Evolutionary conservation across 2,329 filamentous ascomycete genomes (phyloP), one percentile per base, ranked within the genome.

Genomic region (Plenodomus tracheiphilus): DNA sequence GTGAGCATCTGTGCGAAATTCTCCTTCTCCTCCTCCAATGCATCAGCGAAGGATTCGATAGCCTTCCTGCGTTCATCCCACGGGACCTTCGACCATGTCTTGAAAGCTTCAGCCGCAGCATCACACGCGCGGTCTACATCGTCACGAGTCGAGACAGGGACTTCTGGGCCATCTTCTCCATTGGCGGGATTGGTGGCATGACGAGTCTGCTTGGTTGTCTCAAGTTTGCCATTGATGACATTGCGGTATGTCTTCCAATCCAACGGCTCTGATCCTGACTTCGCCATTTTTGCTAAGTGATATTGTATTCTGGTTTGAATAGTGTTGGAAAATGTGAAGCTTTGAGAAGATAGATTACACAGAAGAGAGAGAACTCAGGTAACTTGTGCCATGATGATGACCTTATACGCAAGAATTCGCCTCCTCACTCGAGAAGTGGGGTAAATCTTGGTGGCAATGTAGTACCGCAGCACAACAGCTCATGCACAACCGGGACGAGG

Each of bases 181-280:
- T 74, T 81, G 3, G 79, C 74, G 0, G 79, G 79, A 59, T 81
- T 79, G 51, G 79, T 68, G 34, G 72, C 67, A 53, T 75, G 72
- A 22, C 75, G 72, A 15, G 74, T 79, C 40, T 69, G 52, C 3
- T 59, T 43, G 0, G 76, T 77, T 10, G 68, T 59, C n/a, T 65
- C 66, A 37, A 75, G 58, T 56, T 77, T 65, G 34, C 77, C 77
- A 51, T 79, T 72, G 50, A 81, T 79, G 46, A 77, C 66, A 64
- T 80, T 81, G 22, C 43, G 22, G 22, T 39, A 49, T 1, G 11
- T 16, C 3, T 22, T 25, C 42, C 42, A 44, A 11, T 44, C 34
- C 3, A 44, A 34, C 4, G 28, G 28, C 28, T 7, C 11, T 32
- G 28, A 32, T 8, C 17, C 18, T 19, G 37, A 39, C 4, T 39